These are phyloP conservation scores for Rutstroemia sp. DNA, from an alignment of 2,329 filamentous ascomycete genomes.

Conservation along the genomic window DNA sequence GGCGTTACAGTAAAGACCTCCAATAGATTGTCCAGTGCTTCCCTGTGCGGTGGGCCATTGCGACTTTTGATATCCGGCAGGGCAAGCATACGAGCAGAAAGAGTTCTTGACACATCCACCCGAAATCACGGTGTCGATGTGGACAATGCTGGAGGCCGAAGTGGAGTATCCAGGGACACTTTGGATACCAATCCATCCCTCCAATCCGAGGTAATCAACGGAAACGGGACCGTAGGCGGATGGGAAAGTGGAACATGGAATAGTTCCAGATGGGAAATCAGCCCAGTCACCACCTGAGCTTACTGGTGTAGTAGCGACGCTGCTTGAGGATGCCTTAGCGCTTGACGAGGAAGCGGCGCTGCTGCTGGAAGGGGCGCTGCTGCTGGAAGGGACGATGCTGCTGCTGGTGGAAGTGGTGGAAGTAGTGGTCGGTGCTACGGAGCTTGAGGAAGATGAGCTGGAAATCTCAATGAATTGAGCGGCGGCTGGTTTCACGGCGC, in stretches of 20 bases:
- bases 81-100: conserved; percentile 92
- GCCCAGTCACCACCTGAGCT: conserved; percentile 46
- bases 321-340: conserved; percentile 18
- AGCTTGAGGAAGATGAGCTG: conserved; percentile 28
- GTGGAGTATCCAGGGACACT: conserved; percentile 43
- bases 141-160: conserved; percentile 47
- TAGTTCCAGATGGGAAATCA: conserved; percentile 67
- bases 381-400: background rate
- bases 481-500: background rate
- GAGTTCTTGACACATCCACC: conserved; percentile 54
- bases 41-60: conserved; percentile 84
- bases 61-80: conserved; percentile 83
- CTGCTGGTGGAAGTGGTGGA: conserved; percentile 16
- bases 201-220: conserved; percentile 59
- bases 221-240: conserved; percentile 71
- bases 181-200: conserved; percentile 78
- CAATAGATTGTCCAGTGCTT: conserved; percentile 72
- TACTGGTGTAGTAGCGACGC: conserved; percentile 5
- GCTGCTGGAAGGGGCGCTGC: too few relatives aligned
- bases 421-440: conserved; percentile 27
- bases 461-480: background rate
- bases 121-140: conserved; percentile 55
- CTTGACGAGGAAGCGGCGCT: background rate
- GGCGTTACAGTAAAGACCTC: conserved; percentile 73
- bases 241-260: conserved; percentile 69